A percentile compares a stretch with the other conserved stretches of the same genome.
These are phyloP conservation scores for Daedalea quercina DNA, from an alignment of 768 basidiomycete species.

Conservation along the genomic window DNA sequence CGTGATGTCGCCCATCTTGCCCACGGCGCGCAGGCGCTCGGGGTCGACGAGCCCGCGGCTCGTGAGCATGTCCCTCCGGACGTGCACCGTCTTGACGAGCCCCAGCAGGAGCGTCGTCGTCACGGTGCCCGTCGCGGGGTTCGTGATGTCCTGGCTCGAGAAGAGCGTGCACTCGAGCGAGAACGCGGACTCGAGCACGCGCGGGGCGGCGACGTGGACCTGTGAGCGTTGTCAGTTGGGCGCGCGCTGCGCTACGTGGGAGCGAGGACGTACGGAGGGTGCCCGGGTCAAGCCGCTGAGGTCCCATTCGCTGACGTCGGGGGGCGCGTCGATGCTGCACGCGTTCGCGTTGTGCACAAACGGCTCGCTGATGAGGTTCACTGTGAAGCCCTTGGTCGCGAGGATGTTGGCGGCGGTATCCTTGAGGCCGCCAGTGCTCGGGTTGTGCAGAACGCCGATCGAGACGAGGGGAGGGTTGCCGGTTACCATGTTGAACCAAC, in stretches of 20 bases:
- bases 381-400: slow-evolving; percentile 41
- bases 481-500: slow-evolving; percentile 19
- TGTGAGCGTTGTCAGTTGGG: slow-evolving; percentile 7
- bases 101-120: slow-evolving; percentile 30
- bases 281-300: slow-evolving; percentile 35
- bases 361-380: slow-evolving; percentile 52
- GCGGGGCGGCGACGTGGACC: slow-evolving; percentile 32
- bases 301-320: slow-evolving; percentile 31
- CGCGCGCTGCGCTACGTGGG: not conserved
- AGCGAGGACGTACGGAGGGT: slow-evolving; percentile 22
- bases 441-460: slow-evolving; percentile 27
- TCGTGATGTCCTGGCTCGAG: slow-evolving; percentile 26
- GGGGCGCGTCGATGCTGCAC: slow-evolving; percentile 31
- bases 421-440: slow-evolving; percentile 17
- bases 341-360: slow-evolving; percentile 34
- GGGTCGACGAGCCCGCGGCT: slow-evolving; percentile 29
- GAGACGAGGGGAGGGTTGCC: slow-evolving; percentile 38
- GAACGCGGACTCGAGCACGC: slow-evolving; percentile 40
- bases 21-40: slow-evolving; percentile 28
- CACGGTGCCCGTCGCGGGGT: slow-evolving; percentile 21
- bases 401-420: slow-evolving; percentile 44
- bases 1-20: slow-evolving; percentile 32
- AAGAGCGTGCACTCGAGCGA: slow-evolving; percentile 41
- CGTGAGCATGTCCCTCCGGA: slow-evolving; percentile 33
- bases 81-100: slow-evolving; percentile 32